Evolutionary conservation across 208 protist species (phyloP).

Genomic region (Balamuthia mandrillaris): DNA sequence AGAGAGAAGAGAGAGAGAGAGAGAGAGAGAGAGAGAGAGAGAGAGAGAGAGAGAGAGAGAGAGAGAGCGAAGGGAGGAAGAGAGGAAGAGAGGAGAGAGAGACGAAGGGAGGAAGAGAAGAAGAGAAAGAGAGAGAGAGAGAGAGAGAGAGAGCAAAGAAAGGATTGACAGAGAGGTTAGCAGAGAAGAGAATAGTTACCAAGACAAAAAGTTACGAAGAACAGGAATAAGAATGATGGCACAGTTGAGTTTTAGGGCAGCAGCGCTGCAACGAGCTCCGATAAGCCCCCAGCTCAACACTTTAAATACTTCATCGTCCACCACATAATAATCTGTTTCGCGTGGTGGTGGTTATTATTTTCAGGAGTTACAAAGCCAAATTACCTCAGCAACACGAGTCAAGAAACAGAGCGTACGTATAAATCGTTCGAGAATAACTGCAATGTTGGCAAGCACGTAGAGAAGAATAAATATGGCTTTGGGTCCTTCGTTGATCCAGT

Average conservation of each 20-base stretch:
- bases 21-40: no score
- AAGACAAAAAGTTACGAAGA: constrained; percentile 66
- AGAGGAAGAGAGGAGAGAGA: not conserved
- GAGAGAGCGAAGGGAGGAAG: not conserved
- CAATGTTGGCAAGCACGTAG: constrained; percentile 44
- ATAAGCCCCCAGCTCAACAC: constrained; percentile 1
- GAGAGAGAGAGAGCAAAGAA: not conserved
- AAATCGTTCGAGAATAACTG: not conserved
- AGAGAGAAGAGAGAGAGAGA: not conserved
- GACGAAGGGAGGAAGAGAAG: no score
- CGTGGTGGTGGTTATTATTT: no score
- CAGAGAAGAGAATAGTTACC: constrained; percentile 1
- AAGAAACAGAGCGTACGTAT: not conserved
- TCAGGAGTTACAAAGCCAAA: no score
- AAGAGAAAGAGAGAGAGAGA: no score
- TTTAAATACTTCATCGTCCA: not conserved
- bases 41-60: no score
- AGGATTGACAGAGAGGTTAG: not conserved
- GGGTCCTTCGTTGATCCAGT: constrained; percentile 52
- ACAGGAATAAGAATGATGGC: constrained; percentile 67
- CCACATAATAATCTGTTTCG: not conserved
- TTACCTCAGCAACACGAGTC: not conserved
- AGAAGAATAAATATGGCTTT: constrained; percentile 53
- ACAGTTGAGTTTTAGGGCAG: constrained; percentile 58
- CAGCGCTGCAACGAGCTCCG: constrained; percentile 38